These are phyloP conservation scores for Sordariomycetes sp. DNA, from an alignment of 2,329 filamentous ascomycete genomes.

Conservation along the genomic window DNA sequence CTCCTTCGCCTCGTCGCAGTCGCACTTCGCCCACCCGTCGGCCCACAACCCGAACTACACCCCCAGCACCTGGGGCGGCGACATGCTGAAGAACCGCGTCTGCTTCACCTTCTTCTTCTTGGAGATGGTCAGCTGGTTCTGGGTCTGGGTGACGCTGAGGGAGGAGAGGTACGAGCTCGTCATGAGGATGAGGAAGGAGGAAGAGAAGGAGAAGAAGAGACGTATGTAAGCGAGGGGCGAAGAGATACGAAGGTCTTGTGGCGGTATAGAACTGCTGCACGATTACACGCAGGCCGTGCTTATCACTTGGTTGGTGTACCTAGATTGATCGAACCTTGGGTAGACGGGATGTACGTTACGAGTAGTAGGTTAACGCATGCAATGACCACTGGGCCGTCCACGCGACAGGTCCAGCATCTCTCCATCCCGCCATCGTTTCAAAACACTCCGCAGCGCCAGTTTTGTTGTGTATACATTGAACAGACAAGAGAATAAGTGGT, in stretches of 20 bases:
- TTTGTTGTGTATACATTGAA: neutral
- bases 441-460: too few relatives aligned
- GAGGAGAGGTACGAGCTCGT: slow-evolving; percentile 48
- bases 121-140: slow-evolving; percentile 81
- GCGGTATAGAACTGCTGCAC: neutral
- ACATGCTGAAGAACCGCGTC: slow-evolving; percentile 72
- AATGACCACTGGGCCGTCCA: too few relatives aligned
- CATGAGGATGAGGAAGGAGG: slow-evolving; percentile 24
- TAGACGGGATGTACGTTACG: too few relatives aligned
- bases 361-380: too few relatives aligned
- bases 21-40: slow-evolving; percentile 24
- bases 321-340: too few relatives aligned
- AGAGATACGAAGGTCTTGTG: neutral
- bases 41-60: slow-evolving; percentile 23
- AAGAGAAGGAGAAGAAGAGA: slow-evolving; percentile 6
- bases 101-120: slow-evolving; percentile 80
- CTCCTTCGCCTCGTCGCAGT: slow-evolving; percentile 17
- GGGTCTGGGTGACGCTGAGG: slow-evolving; percentile 63
- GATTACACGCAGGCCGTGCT: too few relatives aligned
- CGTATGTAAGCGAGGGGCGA: neutral
- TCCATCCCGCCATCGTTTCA: too few relatives aligned
- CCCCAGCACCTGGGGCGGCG: slow-evolving; percentile 41
- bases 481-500: slow-evolving; percentile 1
- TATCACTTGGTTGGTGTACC: too few relatives aligned
- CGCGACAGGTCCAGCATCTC: too few relatives aligned